Conservation (phyloP, 257 asterid species). For the Parsonsia alboflavescens region DNA sequence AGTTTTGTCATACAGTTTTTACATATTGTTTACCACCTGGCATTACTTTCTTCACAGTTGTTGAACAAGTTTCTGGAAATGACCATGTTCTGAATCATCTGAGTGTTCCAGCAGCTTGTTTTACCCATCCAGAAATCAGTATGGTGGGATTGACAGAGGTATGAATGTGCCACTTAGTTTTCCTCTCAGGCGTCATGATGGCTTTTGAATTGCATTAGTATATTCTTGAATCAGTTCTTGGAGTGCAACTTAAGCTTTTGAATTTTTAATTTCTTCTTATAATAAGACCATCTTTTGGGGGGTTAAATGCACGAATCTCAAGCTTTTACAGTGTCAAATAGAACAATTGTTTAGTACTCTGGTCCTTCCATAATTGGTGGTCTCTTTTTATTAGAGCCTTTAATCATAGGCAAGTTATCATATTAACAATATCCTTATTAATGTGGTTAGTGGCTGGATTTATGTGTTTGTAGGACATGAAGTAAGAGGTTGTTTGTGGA, state of each 20-base stretch:
- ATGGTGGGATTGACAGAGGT: constrained; percentile 99
- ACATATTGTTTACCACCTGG: constrained; percentile 20
- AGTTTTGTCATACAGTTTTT: constrained; percentile 10
- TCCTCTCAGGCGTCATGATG: background rate
- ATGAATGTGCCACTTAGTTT: constrained; percentile 11
- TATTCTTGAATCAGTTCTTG: background rate
- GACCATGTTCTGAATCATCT: constrained; percentile 90
- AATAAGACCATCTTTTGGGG: no score
- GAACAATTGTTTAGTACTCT: background rate
- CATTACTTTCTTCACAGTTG: constrained; percentile 44
- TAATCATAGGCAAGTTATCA: no score
- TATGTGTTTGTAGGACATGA: no score
- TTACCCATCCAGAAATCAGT: constrained; percentile 99
- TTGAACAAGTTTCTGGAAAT: constrained; percentile 87
- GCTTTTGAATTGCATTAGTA: background rate
- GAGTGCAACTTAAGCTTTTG: background rate
- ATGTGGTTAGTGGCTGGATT: no score
- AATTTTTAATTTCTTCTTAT: background rate
- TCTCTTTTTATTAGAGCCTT: no score
- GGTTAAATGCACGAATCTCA: background rate
- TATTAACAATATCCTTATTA: no score
- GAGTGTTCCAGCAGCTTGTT: constrained; percentile 98
- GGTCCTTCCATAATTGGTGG: no score
- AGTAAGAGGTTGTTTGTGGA: no score
- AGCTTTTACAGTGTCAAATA: background rate